Evolutionary conservation across 495 filamentous ascomycete genomes (phyloP), one percentile per base, ranked within the genome.

Genomic region (Xylaria castorea): DNA sequence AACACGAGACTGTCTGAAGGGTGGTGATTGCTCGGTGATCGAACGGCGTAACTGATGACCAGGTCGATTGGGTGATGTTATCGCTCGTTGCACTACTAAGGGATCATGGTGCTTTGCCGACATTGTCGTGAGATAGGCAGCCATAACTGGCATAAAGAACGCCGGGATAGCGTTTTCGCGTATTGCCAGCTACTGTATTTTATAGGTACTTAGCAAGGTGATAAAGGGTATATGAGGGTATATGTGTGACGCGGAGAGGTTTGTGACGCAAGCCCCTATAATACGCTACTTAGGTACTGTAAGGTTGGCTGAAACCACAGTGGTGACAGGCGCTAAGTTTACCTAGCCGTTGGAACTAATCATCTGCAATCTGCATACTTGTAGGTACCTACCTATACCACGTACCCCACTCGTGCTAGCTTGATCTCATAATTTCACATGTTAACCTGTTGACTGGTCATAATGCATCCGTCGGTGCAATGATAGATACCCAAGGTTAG

Each of bases 31-130:
- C 71, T 89, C 85, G 63, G 82, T 81, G 62, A 87, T 85, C 44
- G 86, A 87, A 14, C 84, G 83, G 64, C 80, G 81, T 57, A 86
- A 80, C 70, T 85, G 82, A 71, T 88, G 86, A 57, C 82, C 80
- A 51, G 84, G 81, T 58, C 81, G 83, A 36, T 80, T 78, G 62
- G 83, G 79, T 32, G 83, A 81, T 61, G 79, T 75, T 25, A 77
- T 58, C 18, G 72, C 73, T 38, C 65, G 67, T 57, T 66, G 70
- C 32, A 11, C 25, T 11, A 18, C 51, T 0, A 40, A 8, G 22
- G 61, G 38, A 20, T 71, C 71, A 60, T 58, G 63, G 61, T 74
- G 70, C 62, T 73, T 73, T 51, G 66, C 38, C 36, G 66, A 66
- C 67, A 74, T 75, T 36, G 60, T 67, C 7, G 68, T 2, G 22